These are phyloP conservation scores for Aspergillus heteromorphus DNA, from an alignment of 495 filamentous ascomycete genomes.

Conservation along the genomic window DNA sequence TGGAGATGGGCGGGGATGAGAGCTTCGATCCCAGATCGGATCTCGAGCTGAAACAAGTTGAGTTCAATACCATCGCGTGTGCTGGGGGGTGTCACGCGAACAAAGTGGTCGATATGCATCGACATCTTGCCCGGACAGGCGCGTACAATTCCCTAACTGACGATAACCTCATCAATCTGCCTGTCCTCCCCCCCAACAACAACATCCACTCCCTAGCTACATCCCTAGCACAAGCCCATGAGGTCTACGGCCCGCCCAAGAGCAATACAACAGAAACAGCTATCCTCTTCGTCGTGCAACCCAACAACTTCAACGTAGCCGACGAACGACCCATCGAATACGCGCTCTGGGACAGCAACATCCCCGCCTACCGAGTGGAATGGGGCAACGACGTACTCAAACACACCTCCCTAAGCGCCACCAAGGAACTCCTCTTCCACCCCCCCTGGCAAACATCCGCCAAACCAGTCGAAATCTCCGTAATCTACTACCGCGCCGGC, in stretches of 20 bases:
- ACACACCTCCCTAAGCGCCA: slow-evolving; percentile 53
- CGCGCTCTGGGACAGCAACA: slow-evolving; percentile 43
- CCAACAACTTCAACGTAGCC: slow-evolving; percentile 75
- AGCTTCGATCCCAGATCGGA: background rate
- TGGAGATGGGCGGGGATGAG: background rate
- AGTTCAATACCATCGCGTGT: slow-evolving; percentile 89
- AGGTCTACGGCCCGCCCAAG: slow-evolving; percentile 52
- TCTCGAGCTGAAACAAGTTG: slow-evolving; percentile 68
- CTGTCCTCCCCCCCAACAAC: slow-evolving; percentile 54
- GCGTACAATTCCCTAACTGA: slow-evolving; percentile 10
- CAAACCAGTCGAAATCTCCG: slow-evolving; percentile 59
- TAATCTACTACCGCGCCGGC: slow-evolving; percentile 79
- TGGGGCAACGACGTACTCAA: slow-evolving; percentile 54
- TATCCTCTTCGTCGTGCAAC: slow-evolving; percentile 77
- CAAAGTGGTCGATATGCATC: slow-evolving; percentile 62
- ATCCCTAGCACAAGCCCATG: slow-evolving; percentile 60
- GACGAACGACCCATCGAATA: slow-evolving; percentile 59
- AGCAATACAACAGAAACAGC: slow-evolving; percentile 19
- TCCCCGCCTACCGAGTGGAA: slow-evolving; percentile 48
- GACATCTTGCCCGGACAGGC: slow-evolving; percentile 21
- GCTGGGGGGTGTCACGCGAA: slow-evolving; percentile 62
- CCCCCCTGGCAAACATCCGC: slow-evolving; percentile 52
- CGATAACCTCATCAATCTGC: slow-evolving; percentile 22
- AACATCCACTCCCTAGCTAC: slow-evolving; percentile 57
- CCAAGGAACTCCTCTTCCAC: slow-evolving; percentile 63